Percentiles rank a stretch among this genome's conserved stretches.
phyloP scores from a whole-genome alignment of 805 yeast genomes.

The Komagataella kurtzmanii region DNA sequence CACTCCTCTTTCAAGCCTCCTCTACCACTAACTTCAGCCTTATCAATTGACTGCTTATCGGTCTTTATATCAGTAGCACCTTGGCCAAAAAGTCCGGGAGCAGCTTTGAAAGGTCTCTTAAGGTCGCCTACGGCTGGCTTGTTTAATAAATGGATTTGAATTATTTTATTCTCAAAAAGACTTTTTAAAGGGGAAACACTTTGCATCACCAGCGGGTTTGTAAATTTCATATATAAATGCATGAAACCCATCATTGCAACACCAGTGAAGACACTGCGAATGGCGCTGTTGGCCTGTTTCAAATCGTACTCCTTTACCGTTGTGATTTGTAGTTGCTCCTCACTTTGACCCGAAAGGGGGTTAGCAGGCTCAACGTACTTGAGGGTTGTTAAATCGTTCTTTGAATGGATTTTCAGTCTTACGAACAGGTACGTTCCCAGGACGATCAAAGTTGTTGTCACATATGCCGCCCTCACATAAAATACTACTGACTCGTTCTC shows the following conservation, averaged over 20 bases:
- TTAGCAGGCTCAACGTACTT: constrained; percentile 83
- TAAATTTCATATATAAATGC: constrained; percentile 95
- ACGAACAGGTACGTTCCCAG: constrained; percentile 55
- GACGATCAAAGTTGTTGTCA: constrained; percentile 50
- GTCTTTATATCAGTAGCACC: constrained; percentile 43
- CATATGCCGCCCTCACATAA: constrained; percentile 65
- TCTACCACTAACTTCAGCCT: constrained; percentile 72
- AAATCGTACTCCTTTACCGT: constrained; percentile 93
- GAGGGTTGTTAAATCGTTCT: constrained; percentile 84
- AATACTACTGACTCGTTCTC: constrained; percentile 67
- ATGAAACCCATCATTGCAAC: constrained; percentile 96
- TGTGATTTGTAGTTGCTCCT: constrained; percentile 67
- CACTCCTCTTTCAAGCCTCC: constrained; percentile 87
- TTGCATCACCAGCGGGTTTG: constrained; percentile 95
- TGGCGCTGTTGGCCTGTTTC: constrained; percentile 65
- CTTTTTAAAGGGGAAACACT: constrained; percentile 81
- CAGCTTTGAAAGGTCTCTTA: constrained; percentile 92
- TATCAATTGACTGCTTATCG: constrained; percentile 77
- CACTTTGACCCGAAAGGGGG: constrained; percentile 65
- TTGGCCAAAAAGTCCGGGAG: constrained; percentile 56
- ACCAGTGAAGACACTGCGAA: constrained; percentile 78
- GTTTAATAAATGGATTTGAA: constrained; percentile 81
- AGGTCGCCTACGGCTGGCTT: constrained; percentile 76
- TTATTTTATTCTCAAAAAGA: constrained; percentile 81
- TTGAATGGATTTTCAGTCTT: constrained; percentile 43